These are phyloP conservation scores for Pseudogymnoascus sp. DNA, from an alignment of 2,329 filamentous ascomycete species.

Conservation along the genomic window DNA sequence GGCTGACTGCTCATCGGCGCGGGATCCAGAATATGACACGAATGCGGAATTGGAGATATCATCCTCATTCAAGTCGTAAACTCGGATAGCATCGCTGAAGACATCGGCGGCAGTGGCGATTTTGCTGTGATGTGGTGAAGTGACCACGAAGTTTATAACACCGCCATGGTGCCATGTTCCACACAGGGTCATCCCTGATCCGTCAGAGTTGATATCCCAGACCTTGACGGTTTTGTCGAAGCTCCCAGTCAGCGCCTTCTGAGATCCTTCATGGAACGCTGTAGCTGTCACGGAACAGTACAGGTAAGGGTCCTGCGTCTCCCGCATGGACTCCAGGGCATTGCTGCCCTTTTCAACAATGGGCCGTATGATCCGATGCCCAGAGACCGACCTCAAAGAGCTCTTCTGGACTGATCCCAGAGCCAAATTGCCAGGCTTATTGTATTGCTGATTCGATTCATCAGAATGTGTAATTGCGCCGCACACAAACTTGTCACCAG, in stretches of 20 bases:
- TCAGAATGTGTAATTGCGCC: conserved; percentile 56
- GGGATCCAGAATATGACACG: conserved; percentile 23
- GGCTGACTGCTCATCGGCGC: conserved; percentile 16
- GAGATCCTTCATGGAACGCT: conserved; percentile 40
- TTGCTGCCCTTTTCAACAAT: conserved; percentile 46
- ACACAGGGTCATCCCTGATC: conserved; percentile 33
- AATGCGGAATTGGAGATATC: conserved; percentile 28
- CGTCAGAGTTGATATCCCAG: conserved; percentile 39
- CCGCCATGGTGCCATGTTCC: conserved; percentile 49
- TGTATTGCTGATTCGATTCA: conserved; percentile 55
- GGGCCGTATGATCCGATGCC: conserved; percentile 49
- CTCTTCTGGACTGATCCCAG: conserved; percentile 41
- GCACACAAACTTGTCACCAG: conserved; percentile 44
- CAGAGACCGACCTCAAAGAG: conserved; percentile 41
- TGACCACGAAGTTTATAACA: conserved; percentile 54
- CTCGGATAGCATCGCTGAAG: conserved; percentile 42
- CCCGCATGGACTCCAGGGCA: conserved; percentile 45
- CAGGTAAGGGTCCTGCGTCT: conserved; percentile 53
- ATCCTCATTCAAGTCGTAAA: conserved; percentile 40
- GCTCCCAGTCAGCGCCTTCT: conserved; percentile 48
- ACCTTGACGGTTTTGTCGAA: conserved; percentile 54
- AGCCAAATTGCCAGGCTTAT: conserved; percentile 53
- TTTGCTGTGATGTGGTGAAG: conserved; percentile 36
- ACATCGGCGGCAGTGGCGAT: conserved; percentile 54
- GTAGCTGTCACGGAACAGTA: conserved; percentile 56